Conservation (phyloP, 495 filamentous ascomycete genomes). For the Penicillium subrubescens region DNA sequence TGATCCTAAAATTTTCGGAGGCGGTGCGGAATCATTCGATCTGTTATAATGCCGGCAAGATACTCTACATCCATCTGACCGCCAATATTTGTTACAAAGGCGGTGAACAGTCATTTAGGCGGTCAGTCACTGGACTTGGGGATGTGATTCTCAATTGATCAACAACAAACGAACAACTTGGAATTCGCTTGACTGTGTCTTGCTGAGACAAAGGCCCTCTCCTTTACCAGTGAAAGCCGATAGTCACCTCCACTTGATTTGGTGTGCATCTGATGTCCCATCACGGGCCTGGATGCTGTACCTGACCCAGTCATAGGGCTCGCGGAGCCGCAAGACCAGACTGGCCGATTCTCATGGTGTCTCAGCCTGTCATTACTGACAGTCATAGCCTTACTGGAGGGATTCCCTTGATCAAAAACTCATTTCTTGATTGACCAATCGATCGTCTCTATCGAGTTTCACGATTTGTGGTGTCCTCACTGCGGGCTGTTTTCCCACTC, state of each 20-base stretch:
- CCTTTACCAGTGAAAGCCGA: background rate
- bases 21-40: background rate
- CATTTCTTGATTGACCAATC: background rate
- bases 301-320: background rate
- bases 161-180: background rate
- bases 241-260: background rate
- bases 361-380: background rate
- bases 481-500: background rate
- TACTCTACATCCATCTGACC: background rate
- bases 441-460: background rate
- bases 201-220: background rate
- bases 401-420: background rate
- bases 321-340: background rate
- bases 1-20: conserved; percentile 23
- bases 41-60: background rate
- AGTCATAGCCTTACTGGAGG: background rate
- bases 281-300: background rate
- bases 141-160: background rate
- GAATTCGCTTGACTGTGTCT: background rate
- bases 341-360: background rate
- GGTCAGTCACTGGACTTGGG: conserved; percentile 9
- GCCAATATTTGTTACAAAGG: background rate
- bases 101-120: conserved; percentile 21
- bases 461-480: background rate
- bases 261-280: background rate